Percentiles rank a stretch among this genome's conserved stretches.
Evolutionary conservation across 2,329 filamentous ascomycete genomes (phyloP).

Genomic region (Pseudogymnoascus sp.): DNA sequence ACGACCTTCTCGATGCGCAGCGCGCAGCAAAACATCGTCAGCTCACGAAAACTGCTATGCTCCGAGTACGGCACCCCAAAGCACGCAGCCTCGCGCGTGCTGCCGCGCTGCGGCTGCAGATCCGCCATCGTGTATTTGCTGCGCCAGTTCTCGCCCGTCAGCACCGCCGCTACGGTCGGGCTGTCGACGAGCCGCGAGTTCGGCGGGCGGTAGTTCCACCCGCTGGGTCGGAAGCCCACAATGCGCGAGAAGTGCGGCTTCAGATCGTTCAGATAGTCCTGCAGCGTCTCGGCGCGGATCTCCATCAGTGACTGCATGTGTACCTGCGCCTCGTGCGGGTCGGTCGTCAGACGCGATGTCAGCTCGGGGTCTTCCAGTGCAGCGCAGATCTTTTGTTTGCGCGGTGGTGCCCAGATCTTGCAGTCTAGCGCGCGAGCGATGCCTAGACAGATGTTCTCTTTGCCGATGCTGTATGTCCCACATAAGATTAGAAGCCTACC

Average conservation of each 20-base stretch:
- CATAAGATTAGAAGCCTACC: slow-evolving; percentile 82
- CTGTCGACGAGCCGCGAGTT: slow-evolving; percentile 53
- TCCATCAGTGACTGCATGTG: slow-evolving; percentile 98
- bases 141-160: slow-evolving; percentile 60
- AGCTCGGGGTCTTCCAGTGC: slow-evolving; percentile 84
- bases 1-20: slow-evolving; percentile 82
- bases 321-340: slow-evolving; percentile 81
- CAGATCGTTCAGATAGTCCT: slow-evolving; percentile 77
- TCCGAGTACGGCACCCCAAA: slow-evolving; percentile 95
- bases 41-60: slow-evolving; percentile 87
- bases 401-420: slow-evolving; percentile 80
- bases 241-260: slow-evolving; percentile 76
- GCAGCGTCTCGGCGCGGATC: slow-evolving; percentile 81
- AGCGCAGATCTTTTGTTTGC: slow-evolving; percentile 75
- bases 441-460: slow-evolving; percentile 89
- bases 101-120: slow-evolving; percentile 73
- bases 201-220: slow-evolving; percentile 84
- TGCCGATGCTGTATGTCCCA: slow-evolving; percentile 95
- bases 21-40: slow-evolving; percentile 87
- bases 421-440: slow-evolving; percentile 78
- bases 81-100: slow-evolving; percentile 72
- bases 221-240: slow-evolving; percentile 84
- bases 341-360: slow-evolving; percentile 62
- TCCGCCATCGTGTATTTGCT: slow-evolving; percentile 64
- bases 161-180: slow-evolving; percentile 54